These are phyloP conservation scores for Myxozyma sirexii DNA, from an alignment of 805 yeast species.

Conservation along the genomic window DNA sequence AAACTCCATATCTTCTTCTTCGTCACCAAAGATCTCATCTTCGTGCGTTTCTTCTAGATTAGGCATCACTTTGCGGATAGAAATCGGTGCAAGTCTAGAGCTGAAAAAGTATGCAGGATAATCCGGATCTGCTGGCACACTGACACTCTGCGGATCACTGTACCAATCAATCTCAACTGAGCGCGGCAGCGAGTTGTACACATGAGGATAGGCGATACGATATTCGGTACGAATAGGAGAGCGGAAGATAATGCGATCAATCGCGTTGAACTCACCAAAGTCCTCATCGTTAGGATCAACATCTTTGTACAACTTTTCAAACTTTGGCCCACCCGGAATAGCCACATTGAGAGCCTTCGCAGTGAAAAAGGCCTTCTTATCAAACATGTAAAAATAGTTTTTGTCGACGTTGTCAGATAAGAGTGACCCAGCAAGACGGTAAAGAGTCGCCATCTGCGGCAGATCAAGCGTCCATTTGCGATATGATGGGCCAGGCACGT, in stretches of 20 bases:
- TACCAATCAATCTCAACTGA: slow-evolving; percentile 65
- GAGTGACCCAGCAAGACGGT: slow-evolving; percentile 72
- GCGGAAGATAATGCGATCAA: slow-evolving; percentile 84
- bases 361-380: slow-evolving; percentile 77
- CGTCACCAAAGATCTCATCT: slow-evolving; percentile 33
- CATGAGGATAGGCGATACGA: slow-evolving; percentile 79
- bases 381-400: slow-evolving; percentile 71
- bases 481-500: slow-evolving; percentile 78
- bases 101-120: slow-evolving; percentile 61
- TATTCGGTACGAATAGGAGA: slow-evolving; percentile 78
- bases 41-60: slow-evolving; percentile 35
- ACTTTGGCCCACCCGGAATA: slow-evolving; percentile 94
- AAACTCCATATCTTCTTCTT: slow-evolving; percentile 48
- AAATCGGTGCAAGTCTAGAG: slow-evolving; percentile 59
- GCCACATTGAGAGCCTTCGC: slow-evolving; percentile 88
- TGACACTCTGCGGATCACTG: slow-evolving; percentile 62
- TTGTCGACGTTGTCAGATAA: slow-evolving; percentile 59
- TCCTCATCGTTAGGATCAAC: slow-evolving; percentile 71
- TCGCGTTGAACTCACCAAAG: slow-evolving; percentile 84
- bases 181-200: slow-evolving; percentile 77
- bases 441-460: slow-evolving; percentile 63
- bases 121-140: slow-evolving; percentile 53
- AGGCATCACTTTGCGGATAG: slow-evolving; percentile 40
- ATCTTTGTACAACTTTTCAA: slow-evolving; percentile 80
- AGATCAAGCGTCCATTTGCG: slow-evolving; percentile 67